These are phyloP conservation scores for Leccinum angustisporum DNA, from an alignment of 1,284 basidiomycete genomes.

Conservation along the genomic window DNA sequence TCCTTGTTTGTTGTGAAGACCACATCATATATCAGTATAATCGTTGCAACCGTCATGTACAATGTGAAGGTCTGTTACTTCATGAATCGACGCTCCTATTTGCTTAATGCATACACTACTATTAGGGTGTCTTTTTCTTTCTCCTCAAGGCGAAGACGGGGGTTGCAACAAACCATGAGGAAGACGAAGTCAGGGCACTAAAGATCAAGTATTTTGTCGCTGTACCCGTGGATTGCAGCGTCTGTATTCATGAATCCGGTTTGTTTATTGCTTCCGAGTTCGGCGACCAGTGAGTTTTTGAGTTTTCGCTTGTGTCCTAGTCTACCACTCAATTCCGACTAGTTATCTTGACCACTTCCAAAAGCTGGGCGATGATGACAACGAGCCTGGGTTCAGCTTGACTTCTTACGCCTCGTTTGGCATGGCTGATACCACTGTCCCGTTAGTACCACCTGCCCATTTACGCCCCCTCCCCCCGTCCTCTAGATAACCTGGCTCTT, in stretches of 20 bases:
- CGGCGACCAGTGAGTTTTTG: conserved; percentile 81
- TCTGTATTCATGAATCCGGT: conserved; percentile 95
- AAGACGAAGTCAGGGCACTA: conserved; percentile 84
- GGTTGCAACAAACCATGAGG: conserved; percentile 94
- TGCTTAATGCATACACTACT: conserved; percentile 9
- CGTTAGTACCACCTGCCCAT: conserved; percentile 73
- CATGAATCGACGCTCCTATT: background rate
- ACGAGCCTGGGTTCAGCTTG: conserved; percentile 87
- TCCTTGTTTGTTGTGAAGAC: conserved; percentile 93
- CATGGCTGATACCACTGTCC: conserved; percentile 64
- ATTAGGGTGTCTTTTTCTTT: conserved; percentile 97
- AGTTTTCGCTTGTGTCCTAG: background rate
- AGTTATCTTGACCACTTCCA: conserved; percentile 96
- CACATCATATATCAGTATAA: conserved; percentile 95
- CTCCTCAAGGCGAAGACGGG: conserved; percentile 94
- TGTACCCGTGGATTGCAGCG: conserved; percentile 83
- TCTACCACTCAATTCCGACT: conserved; percentile 15
- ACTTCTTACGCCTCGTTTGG: conserved; percentile 80
- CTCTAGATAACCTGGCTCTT: conserved; percentile 83
- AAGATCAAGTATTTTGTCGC: conserved; percentile 99
- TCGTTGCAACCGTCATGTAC: conserved; percentile 94
- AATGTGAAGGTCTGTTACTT: conserved; percentile 84
- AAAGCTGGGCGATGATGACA: conserved; percentile 93
- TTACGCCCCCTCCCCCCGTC: conserved; percentile 68
- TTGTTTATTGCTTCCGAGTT: conserved; percentile 96